Conservation (phyloP, 129 eudicot species). For the Smallanthus sonchifolius region DNA sequence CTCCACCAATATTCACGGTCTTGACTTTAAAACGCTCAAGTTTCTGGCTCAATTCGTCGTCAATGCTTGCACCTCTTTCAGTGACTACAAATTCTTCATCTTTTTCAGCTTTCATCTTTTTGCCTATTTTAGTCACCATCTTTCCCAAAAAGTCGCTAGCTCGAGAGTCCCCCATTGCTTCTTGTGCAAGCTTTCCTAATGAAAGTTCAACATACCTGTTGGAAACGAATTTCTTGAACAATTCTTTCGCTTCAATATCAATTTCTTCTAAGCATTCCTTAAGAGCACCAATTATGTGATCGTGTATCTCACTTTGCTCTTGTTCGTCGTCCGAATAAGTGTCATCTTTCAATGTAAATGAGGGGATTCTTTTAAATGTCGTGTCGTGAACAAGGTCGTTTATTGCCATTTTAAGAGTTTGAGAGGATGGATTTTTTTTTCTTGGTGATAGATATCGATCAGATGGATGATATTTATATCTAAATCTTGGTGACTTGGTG, state of each 20-base stretch:
- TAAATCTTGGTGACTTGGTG: neutral
- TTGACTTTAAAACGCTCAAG: slow-evolving; percentile 50
- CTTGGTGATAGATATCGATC: neutral
- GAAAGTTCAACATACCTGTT: slow-evolving; percentile 14
- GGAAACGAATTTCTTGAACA: slow-evolving; percentile 18
- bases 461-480: slow-evolving; percentile 3
- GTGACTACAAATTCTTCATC: slow-evolving; percentile 3
- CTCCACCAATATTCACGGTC: slow-evolving; percentile 36
- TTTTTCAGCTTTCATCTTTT: slow-evolving; percentile 12
- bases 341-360: neutral
- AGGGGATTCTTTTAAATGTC: neutral
- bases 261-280: slow-evolving; percentile 30
- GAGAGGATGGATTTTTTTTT: neutral
- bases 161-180: slow-evolving; percentile 26
- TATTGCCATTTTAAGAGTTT: slow-evolving; percentile 11
- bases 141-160: slow-evolving; percentile 30
- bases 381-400: neutral
- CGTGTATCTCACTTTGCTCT: neutral
- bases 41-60: slow-evolving; percentile 18
- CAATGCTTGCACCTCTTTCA: slow-evolving; percentile 25
- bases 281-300: slow-evolving; percentile 22
- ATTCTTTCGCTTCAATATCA: slow-evolving; percentile 20
- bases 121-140: slow-evolving; percentile 17
- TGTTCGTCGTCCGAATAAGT: slow-evolving; percentile 9
- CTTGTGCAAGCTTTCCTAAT: slow-evolving; percentile 29